phyloP scores from a whole-genome alignment of 805 yeast species.

The Cyberlindnera bimundalis region DNA sequence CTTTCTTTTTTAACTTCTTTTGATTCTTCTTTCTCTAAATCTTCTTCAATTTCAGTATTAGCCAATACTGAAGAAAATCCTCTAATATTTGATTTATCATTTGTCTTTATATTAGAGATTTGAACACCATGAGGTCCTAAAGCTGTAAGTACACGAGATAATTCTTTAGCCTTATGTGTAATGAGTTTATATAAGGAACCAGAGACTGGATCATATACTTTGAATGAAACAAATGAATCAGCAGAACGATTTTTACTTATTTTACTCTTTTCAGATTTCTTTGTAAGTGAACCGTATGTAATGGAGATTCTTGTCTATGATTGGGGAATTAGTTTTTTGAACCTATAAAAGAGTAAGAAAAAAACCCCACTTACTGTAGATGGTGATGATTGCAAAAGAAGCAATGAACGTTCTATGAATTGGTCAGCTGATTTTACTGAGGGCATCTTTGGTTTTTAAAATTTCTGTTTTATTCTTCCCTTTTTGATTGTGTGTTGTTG shows the following conservation, averaged over 20 bases:
- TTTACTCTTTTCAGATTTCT: conserved; percentile 15
- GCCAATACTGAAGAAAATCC: conserved; percentile 25
- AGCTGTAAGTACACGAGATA: conserved; percentile 66
- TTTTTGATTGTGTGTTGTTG: too few relatives aligned
- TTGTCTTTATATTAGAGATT: conserved; percentile 5
- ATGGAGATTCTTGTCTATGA: conserved; percentile 25
- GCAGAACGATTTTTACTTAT: conserved; percentile 8
- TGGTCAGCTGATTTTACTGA: conserved; percentile 19
- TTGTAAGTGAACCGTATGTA: conserved; percentile 26
- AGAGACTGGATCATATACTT: conserved; percentile 60
- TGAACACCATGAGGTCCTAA: conserved; percentile 63
- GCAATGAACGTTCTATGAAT: conserved; percentile 24
- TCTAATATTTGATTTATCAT: conserved; percentile 11
- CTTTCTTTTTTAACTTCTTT: conserved; percentile 2
- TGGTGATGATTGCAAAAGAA: conserved; percentile 20
- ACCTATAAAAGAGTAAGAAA: not conserved
- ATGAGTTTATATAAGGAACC: conserved; percentile 60
- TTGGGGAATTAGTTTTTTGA: conserved; percentile 5
- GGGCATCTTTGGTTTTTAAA: conserved; percentile 15
- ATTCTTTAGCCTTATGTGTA: conserved; percentile 62
- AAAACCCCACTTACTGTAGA: conserved; percentile 18
- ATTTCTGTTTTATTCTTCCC: too few relatives aligned
- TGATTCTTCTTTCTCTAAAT: conserved; percentile 7
- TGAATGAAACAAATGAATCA: conserved; percentile 37
- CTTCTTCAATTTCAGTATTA: conserved; percentile 24